Evolutionary conservation across 768 basidiomycete species (phyloP), one percentile per base, ranked within the genome.

Genomic region (Mycena latifolia): DNA sequence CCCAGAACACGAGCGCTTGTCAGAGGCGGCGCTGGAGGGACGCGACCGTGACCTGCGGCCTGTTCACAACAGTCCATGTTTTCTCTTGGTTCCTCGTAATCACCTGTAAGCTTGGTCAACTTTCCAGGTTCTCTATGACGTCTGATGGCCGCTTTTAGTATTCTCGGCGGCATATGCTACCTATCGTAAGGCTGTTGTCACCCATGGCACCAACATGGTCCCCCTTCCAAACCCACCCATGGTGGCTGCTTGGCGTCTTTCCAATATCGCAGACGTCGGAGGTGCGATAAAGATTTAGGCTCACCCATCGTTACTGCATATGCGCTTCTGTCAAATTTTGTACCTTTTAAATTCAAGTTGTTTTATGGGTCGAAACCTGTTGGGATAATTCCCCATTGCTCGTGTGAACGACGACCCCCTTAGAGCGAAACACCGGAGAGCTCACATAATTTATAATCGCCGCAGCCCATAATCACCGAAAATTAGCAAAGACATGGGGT

Each of bases 61-160:
- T 61, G 22, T 61, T 61, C 39, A 51, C 45, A 0, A 28, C 59
- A 12, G 47, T 45, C 14, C 65, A 66, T 24, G 54, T 45, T 8
- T n/a, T 66, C 12, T 24, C 65, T 10, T 66, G 65, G 65, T n/a
- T 66, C 37, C 59, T 66, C 24, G 28, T 47, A 29, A 24, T 60
- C 27, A 50, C 37, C 24, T 51, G 64, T 61, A n/a, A 48, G 64
- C 18, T 25, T n/a, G 0, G 1, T 12, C 7, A 11, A 18, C 28
- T 20, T 31, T 50, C 3, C 29, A n/a, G n/a, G n/a, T 53, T 41
- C 27, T 31, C 28, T 27, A 5, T n/a, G 11, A 3, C 11, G 29
- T 22, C 41, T 45, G 45, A 63, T 14, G 10, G 14, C 29, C 25
- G 31, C 31, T 35, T 27, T 25, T 46, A 66, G 65, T 66, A 48